Evolutionary conservation across 2,329 filamentous ascomycete species (phyloP), one percentile per base, ranked within the genome.

Genomic region (Talaromyces rugulosus): DNA sequence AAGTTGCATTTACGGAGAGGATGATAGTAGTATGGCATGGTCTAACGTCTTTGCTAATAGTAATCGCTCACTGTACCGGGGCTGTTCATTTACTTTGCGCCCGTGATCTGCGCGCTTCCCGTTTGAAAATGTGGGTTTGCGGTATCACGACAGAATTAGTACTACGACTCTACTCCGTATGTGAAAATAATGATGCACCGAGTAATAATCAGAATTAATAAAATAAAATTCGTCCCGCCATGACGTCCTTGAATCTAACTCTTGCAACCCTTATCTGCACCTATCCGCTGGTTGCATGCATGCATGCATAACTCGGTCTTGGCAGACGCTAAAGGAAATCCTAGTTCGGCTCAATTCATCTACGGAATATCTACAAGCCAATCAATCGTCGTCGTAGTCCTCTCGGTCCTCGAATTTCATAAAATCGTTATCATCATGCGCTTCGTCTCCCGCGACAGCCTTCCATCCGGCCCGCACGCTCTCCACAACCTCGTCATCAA

Each of bases 361-460:
- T 47, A 47, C 44, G 23, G 11, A 27, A 11, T 23, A 18, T 18
- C n/a, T 47, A 18, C 4, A 23, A 44, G 9, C 42, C 18, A 44
- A 5, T 12, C 34, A 62, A 28, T 63, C 58, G 31, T 63, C 62
- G 44, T 60, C 61, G 44, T 63, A 60, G 11, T 27, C 44, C 51
- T 63, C 88, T 28, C 91, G 83, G 63, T 95, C 90, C 56, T 88
- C 84, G 72, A 96, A 96, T 23, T 83, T 80, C 84, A 97, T 87
- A 69, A 95, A 97, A 52, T 83, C 73, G 23, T 23, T 23, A 18
- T 78, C 77, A 18, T 80, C 79, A 18, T 78, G 78, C 1, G 74
- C 78, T 4, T 82, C 81, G 1, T 78, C 76, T 9, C 82, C 84
- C 66, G 85, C 79, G 4, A 92, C 81, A 56, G 80, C 77, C 64